Base-by-base conservation (phyloP, 129 eudicot species). In the Escallonia rubra region DNA sequence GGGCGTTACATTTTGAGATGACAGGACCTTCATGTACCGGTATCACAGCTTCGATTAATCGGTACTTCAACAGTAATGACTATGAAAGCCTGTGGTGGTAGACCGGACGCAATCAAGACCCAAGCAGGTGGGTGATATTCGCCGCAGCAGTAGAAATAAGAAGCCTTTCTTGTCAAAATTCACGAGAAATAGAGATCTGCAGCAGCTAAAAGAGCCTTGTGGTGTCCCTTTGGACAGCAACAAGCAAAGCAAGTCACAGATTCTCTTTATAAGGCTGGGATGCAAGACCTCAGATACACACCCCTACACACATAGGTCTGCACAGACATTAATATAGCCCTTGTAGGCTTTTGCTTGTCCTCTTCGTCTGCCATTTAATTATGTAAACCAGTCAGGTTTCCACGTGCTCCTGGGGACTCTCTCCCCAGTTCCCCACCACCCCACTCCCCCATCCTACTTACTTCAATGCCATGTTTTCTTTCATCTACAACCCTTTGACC, bases 391-490 rank as follows among this genome's bases (percentile, higher is more conserved):
- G 70, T 83, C 96, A 81, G 90, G 61, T 60, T 46, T 81, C 72
- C 96, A 89, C 96, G 90, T 89, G 96, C 90, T 76, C 72, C 84
- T 73, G 81, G 81, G 82, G 60, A 76, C 89, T 83, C 83, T 55
- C 74, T 23, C 12, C 62, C 43, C 14, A 76, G 72, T 60, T 9
- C 69, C 54, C 54, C 73, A 63, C 72, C 66, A 23, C 79, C 50
- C 83, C 76, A 4, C 41, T 39, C 43, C 9, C 10, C 10, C 61
- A 59, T 41, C 80, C 73, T 71, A 72, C 79, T 58, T 57, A 71
- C 81, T 77, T 70, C 73, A 58, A 71, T 82, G 63, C 86, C 67
- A 41, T 9, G 3, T 10, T 39, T 79, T 51, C 62, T 73, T 10
- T 8, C 55, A 54, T 58, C 72, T 11, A 38, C n/a, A 38, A 39